These are phyloP conservation scores for Mimosa pudica DNA, from an alignment of 306 rosid species.

Conservation along the genomic window DNA sequence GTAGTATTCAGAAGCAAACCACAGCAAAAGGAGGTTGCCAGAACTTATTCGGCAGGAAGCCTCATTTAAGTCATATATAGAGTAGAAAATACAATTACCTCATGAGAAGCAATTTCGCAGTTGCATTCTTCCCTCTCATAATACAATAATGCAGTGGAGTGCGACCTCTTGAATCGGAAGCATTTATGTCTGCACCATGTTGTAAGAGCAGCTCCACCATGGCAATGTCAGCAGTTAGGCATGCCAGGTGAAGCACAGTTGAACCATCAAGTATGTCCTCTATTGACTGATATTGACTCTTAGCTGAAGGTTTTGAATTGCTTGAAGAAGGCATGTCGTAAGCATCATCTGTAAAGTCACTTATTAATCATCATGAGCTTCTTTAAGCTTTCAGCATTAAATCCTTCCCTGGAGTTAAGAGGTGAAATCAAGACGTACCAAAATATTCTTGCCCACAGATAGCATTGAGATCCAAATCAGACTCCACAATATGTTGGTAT, in stretches of 20 bases:
- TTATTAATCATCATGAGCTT: slow-evolving; percentile 23
- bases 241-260: slow-evolving; percentile 75
- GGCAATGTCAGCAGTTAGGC: slow-evolving; percentile 64
- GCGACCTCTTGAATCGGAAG: slow-evolving; percentile 56
- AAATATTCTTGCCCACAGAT: slow-evolving; percentile 41
- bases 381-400: slow-evolving; percentile 22
- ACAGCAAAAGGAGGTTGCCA: background rate
- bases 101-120: slow-evolving; percentile 58
- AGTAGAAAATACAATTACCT: slow-evolving; percentile 43
- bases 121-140: slow-evolving; percentile 44
- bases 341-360: slow-evolving; percentile 44
- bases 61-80: background rate
- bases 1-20: background rate
- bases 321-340: slow-evolving; percentile 46
- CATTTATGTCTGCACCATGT: slow-evolving; percentile 69
- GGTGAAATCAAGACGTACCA: slow-evolving; percentile 44
- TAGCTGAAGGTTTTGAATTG: slow-evolving; percentile 35
- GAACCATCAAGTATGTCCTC: slow-evolving; percentile 50
- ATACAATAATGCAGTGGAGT: slow-evolving; percentile 73
- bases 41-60: background rate
- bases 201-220: slow-evolving; percentile 85
- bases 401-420: slow-evolving; percentile 30
- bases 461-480: slow-evolving; percentile 51
- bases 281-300: slow-evolving; percentile 40
- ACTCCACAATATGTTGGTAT: slow-evolving; percentile 59